Base-by-base conservation (phyloP, 2,329 filamentous ascomycete genomes). In the Penicillium vulpinum region DNA sequence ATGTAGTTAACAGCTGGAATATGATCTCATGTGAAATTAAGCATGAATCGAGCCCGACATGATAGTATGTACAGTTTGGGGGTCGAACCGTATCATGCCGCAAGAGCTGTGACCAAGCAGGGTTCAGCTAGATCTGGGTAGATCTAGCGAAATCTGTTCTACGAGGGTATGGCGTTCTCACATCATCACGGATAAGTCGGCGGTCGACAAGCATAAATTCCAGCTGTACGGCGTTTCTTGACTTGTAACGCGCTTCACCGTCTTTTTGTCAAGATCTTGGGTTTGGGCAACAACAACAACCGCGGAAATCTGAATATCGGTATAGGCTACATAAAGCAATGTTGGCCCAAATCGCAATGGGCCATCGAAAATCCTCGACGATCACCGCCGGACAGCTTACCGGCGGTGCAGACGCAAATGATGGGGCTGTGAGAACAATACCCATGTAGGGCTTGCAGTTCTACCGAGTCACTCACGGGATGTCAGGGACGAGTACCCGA, bases 371-470 rank as follows among this genome's bases (percentile, higher is more conserved):
- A 60, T 57, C 45, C 45, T 39, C 26, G 48, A 54, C 31, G 41
- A 51, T 39, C 48, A 21, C 41, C 29, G 56, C 41, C 41, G 51
- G 49, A 57, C n/a, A 38, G 22, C 29, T 53, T 64, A 63, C 63
- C 56, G 62, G 62, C 56, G 60, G 58, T 65, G 64, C 63, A 66
- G 64, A 61, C 43, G 49, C 40, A 59, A 63, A 62, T 62, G 29
- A 49, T 40, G 56, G 59, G 58, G 49, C 50, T 28, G 40, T 56
- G 44, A 3, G 36, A 24, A 49, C 59, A 54, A 53, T 50, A 53
- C 51, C 47, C 43, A 59, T 57, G 48, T 57, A 56, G 40, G 47
- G 26, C 40, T 18, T 47, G 35, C 54, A 48, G 40, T 35, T 33
- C 10, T 18, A 41, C 41, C 44, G 26, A 57, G 33, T 49, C 18